Evolutionary conservation across 495 filamentous ascomycete species (phyloP), one percentile per base, ranked within the genome.

Genomic region (Annulohypoxylon bovei): DNA sequence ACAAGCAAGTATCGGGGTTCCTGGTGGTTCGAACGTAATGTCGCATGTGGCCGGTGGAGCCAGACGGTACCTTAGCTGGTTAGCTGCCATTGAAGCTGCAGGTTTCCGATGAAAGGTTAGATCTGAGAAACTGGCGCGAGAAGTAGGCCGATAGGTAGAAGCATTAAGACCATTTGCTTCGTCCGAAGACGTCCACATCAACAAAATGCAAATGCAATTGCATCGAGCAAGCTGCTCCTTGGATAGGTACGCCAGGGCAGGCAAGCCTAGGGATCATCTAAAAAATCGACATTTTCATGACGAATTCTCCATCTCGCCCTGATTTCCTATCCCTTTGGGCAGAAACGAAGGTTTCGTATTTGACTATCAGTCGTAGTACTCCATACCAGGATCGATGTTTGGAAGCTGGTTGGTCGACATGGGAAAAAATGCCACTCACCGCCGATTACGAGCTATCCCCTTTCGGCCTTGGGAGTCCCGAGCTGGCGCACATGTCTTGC

Each of bases 291-390:
- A 63, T 60, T 49, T 72, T 55, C 54, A 67, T 61, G 64, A 55
- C 54, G 54, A 60, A 39, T 55, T 62, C 61, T 47, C 70, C 70
- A 65, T 72, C 61, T 23, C 60, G 61, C 65, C 70, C 60, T 72
- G 70, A 58, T 72, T 68, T 58, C 61, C 30, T 57, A 65, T 72
- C 70, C 70, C 70, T 72, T 72, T 72, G 70, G 70, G 70, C 70
- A 72, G 55, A 60, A 72, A 72, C 44, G 63, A 50, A 62, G 54
- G 70, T 72, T 72, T 72, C 70, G 70, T 72, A 65, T 72, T 72
- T 72, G 70, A 68, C 70, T 62, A 72, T 72, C 70, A 57, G 65
- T 67, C 50, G 65, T 61, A 67, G 58, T 62, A 49, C 64, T 57
- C 64, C 69, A 64, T 64, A 14, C 69, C 60, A 65, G 61, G 65